Evolutionary conservation across 306 rosid species (phyloP).

Genomic region (Rosa multiflora): DNA sequence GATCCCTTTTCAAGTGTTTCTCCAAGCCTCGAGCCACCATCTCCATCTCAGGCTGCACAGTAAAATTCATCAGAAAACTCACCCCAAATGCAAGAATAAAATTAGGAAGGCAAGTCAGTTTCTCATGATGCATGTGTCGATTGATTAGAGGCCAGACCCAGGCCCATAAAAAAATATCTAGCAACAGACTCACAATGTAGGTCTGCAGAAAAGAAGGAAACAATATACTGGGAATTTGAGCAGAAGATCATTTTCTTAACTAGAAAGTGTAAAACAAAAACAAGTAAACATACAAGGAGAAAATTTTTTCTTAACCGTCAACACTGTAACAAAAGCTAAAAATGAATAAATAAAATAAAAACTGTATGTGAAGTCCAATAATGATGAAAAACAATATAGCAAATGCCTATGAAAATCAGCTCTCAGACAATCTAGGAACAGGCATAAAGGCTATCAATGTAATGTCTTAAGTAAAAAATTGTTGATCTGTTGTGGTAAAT

Average conservation of each 20-base stretch:
- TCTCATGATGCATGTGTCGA: not conserved
- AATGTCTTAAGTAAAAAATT: not conserved
- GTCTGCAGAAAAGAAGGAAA: not conserved
- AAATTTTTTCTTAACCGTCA: not conserved
- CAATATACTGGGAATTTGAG: not conserved
- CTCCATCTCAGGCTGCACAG: conserved; percentile 91
- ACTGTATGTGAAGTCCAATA: not conserved
- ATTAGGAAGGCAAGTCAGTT: not conserved
- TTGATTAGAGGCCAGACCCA: not conserved
- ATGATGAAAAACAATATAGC: conserved; percentile 7
- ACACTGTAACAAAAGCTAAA: not conserved
- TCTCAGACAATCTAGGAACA: not conserved
- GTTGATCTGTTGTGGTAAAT: not conserved
- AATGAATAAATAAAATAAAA: not conserved
- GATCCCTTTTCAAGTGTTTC: conserved; percentile 73
- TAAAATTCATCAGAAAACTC: not conserved
- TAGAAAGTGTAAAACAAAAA: not conserved
- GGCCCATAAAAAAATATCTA: not conserved
- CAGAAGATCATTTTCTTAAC: not conserved
- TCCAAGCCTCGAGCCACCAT: conserved; percentile 85
- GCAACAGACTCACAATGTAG: not conserved
- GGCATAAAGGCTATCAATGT: not conserved
- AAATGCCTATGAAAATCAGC: not conserved
- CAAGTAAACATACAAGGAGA: not conserved
- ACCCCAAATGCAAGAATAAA: conserved; percentile 4